Base-by-base conservation (phyloP, 176 grass and related monocot genomes). In the Cymbopogon citratus region DNA sequence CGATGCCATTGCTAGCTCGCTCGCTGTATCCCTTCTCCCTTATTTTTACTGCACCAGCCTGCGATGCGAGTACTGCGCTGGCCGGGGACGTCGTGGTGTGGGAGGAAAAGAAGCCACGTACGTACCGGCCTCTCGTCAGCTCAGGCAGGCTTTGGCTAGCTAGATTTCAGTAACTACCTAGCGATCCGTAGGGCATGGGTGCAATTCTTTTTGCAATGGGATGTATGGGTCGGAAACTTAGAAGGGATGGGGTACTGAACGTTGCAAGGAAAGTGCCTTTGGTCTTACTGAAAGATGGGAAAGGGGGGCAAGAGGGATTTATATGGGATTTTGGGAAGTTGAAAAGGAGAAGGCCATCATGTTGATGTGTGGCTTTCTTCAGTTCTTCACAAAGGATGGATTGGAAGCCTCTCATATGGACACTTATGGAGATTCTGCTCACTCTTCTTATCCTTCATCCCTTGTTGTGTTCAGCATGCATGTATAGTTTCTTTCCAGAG, bases 221-320 rank as follows among this genome's bases (percentile, higher is more conserved):
- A 77, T 40, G 39, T 9, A 40, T 62, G 83, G 64, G 74, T 54
- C 38, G 36, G 73, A 73, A 78, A 33, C 75, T 71, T 62, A 34
- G 87, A 81, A 81, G 75, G 70, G 74, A 85, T 78, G 83, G 83
- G 82, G 39, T 16, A 86, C 43, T 48, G 68, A 78, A 66, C 48
- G 23, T 79, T 46, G 19, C 74, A 43, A 44, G 62, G 15, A 73
- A 83, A 79, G 80, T 69, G 16, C 24, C 75, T 80, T 86, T 83
- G 84, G 51, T 79, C 68, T 52, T 52, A 74, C 81, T 63, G 79
- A 62, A 78, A 63, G 78, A 71, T 56, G 59, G 48, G 73, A 74
- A 86, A 74, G 61, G 60, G 59, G 75, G 71, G 74, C n/a, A 79
- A 80, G 35, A 34, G 40, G 51, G 79, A 14, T 67, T 18, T 59